Percentiles rank a stretch among this genome's conserved stretches.
Conservation (phyloP, 768 basidiomycete species). For the Suillus clintonianus region DNA sequence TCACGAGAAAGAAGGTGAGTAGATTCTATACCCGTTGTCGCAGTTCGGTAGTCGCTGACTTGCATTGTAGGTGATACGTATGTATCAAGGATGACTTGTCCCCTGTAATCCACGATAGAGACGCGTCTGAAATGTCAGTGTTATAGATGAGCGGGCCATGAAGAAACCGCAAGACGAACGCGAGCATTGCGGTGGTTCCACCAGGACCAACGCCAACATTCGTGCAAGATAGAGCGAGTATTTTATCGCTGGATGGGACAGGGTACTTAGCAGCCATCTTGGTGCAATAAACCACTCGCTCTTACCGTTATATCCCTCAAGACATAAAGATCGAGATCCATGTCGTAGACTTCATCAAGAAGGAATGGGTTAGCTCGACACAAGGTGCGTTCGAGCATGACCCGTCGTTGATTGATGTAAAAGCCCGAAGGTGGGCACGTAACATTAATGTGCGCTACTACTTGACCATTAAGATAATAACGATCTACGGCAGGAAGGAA, state of each 20-base stretch:
- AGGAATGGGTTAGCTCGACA: conserved; percentile 1
- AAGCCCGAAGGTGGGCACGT: conserved; percentile 5
- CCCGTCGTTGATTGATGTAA: conserved; percentile 3
- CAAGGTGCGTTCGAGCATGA: not conserved
- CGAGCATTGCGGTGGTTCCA: conserved; percentile 80
- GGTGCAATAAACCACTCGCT: conserved; percentile 21
- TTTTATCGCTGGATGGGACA: conserved; percentile 41
- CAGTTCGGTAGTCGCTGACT: conserved; percentile 74
- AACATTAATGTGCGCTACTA: not conserved
- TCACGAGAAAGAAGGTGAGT: conserved; percentile 42
- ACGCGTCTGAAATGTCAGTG: conserved; percentile 41
- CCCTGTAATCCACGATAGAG: conserved; percentile 57
- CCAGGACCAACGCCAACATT: conserved; percentile 82
- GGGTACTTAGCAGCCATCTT: conserved; percentile 35
- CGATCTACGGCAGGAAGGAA: conserved; percentile 3
- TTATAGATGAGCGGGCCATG: conserved; percentile 3
- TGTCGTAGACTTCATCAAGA: not conserved
- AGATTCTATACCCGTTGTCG: conserved; percentile 56
- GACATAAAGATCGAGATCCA: not conserved
- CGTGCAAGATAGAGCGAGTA: conserved; percentile 62
- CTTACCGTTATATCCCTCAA: not conserved
- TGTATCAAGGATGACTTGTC: conserved; percentile 59
- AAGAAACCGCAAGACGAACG: conserved; percentile 48
- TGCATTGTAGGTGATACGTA: conserved; percentile 67
- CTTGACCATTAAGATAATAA: not conserved